These are phyloP conservation scores for Geotrichum klebahnii DNA, from an alignment of 1,139 yeast species.

Conservation along the genomic window DNA sequence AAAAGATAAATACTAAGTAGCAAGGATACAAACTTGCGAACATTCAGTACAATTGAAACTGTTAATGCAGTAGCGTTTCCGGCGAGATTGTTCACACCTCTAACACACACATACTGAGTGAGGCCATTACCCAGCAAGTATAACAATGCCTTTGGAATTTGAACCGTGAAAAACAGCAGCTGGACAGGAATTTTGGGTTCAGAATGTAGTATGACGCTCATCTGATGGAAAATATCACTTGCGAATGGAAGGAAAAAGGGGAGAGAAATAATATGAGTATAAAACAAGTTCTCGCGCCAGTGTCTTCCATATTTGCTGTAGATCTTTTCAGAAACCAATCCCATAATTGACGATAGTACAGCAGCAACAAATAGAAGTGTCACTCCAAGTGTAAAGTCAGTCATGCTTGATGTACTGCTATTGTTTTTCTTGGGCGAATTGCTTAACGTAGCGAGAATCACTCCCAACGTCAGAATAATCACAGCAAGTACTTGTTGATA, in stretches of 20 bases:
- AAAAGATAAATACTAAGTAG: slow-evolving; percentile 51
- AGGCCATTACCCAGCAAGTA: slow-evolving; percentile 45
- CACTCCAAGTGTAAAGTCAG: slow-evolving; percentile 44
- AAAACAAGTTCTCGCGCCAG: slow-evolving; percentile 65
- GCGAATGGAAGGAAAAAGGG: slow-evolving; percentile 49
- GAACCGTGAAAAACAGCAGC: not conserved
- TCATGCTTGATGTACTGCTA: not conserved
- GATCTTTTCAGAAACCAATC: slow-evolving; percentile 53
- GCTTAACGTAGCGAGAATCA: slow-evolving; percentile 48
- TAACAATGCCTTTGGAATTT: slow-evolving; percentile 10
- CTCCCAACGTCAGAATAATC: slow-evolving; percentile 52
- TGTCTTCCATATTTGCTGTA: slow-evolving; percentile 49
- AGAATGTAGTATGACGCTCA: slow-evolving; percentile 18
- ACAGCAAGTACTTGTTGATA: slow-evolving; percentile 45
- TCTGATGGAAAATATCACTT: slow-evolving; percentile 28
- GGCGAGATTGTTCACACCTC: slow-evolving; percentile 63
- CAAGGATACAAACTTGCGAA: slow-evolving; percentile 60
- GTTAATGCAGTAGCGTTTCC: slow-evolving; percentile 58
- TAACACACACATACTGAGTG: slow-evolving; percentile 61
- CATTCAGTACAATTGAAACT: slow-evolving; percentile 54
- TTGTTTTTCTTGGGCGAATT: slow-evolving; percentile 20
- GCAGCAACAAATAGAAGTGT: slow-evolving; percentile 47
- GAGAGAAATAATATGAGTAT: slow-evolving; percentile 54
- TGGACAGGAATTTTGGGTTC: slow-evolving; percentile 23
- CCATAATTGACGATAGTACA: slow-evolving; percentile 51